Base-by-base conservation (phyloP, 2,329 filamentous ascomycete genomes). In the Lasiodiplodia gonubiensis region DNA sequence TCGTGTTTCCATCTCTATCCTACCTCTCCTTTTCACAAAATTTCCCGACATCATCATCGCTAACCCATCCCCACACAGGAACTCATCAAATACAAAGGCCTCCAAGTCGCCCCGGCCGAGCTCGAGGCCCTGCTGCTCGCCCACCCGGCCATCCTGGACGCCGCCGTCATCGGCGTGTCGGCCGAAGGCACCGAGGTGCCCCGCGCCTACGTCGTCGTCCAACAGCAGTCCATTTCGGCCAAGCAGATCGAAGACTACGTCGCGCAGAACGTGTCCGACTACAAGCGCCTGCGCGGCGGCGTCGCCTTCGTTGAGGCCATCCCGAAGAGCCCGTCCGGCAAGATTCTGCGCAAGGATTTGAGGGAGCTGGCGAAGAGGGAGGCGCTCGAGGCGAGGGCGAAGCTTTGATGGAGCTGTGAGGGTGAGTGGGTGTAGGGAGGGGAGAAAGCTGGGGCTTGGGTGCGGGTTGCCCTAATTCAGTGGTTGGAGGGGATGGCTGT, bases 61-160 rank as follows among this genome's bases (percentile, higher is more conserved):
- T 18, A 42, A 42, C 39, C 16, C 7, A 7, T 8, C 39, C 39
- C 14, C 39, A 76, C 76, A 68, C 76, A 82, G 72, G 80, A 84
- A 67, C 72, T 84, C 10, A 84, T 84, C 71, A 84, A 84, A 70
- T 83, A 83, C 64, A 83, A 84, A 70, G 83, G 83, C 1, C 73
- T 83, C 39, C 82, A 85, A 73, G 81, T 85, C 18, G 80, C 83
- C 11, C 83, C 83, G 0, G 81, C 82, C 0, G 83, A 85, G 67
- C 73, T 85, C 1, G 83, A 85, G 73, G 81, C 77, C 1, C 59
- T 82, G 37, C 73, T 85, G 0, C 65, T 84, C 2, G 75, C 73
- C 8, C 80, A 84, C 68, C 74, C 75, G 1, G 68, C 74, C 2
- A 75, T 85, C 4, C 69, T 75, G 1, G 83, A 85, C 70, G 81